phyloP scores from a whole-genome alignment of 1,284 basidiomycete species.

The Mycena sp. region DNA sequence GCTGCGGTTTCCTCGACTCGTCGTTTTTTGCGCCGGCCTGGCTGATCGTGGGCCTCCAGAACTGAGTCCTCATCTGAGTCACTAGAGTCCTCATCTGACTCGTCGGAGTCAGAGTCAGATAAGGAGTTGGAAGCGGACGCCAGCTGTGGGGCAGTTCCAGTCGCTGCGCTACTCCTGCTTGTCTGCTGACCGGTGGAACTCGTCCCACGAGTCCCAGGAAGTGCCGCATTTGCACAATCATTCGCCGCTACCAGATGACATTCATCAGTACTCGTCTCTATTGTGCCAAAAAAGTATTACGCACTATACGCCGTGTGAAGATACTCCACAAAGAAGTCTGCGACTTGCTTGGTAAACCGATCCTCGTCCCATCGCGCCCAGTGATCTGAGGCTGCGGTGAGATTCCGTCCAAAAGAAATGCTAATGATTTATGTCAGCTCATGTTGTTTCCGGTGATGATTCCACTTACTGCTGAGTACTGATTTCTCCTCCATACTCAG shows the following conservation, averaged over 20 bases:
- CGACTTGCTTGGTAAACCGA: slow-evolving; percentile 13
- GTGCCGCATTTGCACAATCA: slow-evolving; percentile 13
- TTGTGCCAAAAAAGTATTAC: slow-evolving; percentile 1
- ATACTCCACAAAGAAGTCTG: slow-evolving; percentile 22
- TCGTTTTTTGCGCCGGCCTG: slow-evolving; percentile 3
- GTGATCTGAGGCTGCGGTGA: neutral
- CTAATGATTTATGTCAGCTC: neutral
- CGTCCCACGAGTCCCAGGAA: slow-evolving; percentile 2
- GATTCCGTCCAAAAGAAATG: slow-evolving; percentile 15
- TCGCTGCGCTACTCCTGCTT: neutral
- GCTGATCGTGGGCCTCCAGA: neutral
- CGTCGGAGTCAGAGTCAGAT: slow-evolving; percentile 1
- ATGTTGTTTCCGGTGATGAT: neutral
- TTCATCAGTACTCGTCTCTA: neutral
- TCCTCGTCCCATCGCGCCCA: slow-evolving; percentile 21
- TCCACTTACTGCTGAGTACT: slow-evolving; percentile 18
- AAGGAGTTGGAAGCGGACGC: neutral
- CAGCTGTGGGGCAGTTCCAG: neutral
- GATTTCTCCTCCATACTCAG: slow-evolving; percentile 20
- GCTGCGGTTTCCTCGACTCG: neutral
- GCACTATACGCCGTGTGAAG: slow-evolving; percentile 24
- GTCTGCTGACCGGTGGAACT: neutral
- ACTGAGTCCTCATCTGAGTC: neutral
- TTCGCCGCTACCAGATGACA: slow-evolving; percentile 1
- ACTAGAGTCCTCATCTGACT: neutral